Percentiles rank a stretch among this genome's conserved stretches.
phyloP scores from a whole-genome alignment of 192 early-diverging fungal species.

The Backusella luteola region DNA sequence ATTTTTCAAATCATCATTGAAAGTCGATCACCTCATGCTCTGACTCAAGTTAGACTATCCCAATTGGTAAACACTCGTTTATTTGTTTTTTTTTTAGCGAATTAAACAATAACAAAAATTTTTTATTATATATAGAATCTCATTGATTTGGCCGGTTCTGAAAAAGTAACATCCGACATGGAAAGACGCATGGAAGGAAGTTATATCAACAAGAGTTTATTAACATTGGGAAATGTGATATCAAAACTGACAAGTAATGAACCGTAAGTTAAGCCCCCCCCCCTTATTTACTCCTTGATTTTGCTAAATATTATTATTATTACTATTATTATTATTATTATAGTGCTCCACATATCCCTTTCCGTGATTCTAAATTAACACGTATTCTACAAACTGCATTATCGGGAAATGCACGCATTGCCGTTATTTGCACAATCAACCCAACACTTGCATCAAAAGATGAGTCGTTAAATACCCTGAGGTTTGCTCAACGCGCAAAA shows the following conservation, averaged over 20 bases:
- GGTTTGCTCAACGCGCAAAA: conserved; percentile 92
- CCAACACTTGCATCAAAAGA: conserved; percentile 77
- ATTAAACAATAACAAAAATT: neutral
- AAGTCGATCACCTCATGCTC: conserved; percentile 5
- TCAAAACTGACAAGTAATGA: conserved; percentile 74
- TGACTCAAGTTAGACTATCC: conserved; percentile 32
- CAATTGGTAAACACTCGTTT: conserved; percentile 22
- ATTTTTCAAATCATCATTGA: conserved; percentile 80
- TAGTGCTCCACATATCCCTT: conserved; percentile 80
- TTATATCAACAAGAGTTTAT: conserved; percentile 89
- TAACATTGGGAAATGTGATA: conserved; percentile 93
- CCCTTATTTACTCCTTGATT: neutral
- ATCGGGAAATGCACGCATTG: conserved; percentile 86
- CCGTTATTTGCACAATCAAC: conserved; percentile 93
- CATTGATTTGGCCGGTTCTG: conserved; percentile 96
- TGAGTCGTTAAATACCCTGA: conserved; percentile 88
- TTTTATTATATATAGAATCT: conserved; percentile 56
- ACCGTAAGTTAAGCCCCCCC: conserved; percentile 23
- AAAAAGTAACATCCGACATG: conserved; percentile 83
- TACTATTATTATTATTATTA: neutral
- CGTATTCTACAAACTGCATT: conserved; percentile 93
- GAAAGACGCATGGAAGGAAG: conserved; percentile 96
- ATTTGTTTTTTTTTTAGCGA: neutral
- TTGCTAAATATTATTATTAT: neutral
- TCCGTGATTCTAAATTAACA: conserved; percentile 95